Percentiles rank a stretch among this genome's conserved stretches.
Evolutionary conservation across 305 asterid species (phyloP).

Genomic region (Ilex paraguariensis): DNA sequence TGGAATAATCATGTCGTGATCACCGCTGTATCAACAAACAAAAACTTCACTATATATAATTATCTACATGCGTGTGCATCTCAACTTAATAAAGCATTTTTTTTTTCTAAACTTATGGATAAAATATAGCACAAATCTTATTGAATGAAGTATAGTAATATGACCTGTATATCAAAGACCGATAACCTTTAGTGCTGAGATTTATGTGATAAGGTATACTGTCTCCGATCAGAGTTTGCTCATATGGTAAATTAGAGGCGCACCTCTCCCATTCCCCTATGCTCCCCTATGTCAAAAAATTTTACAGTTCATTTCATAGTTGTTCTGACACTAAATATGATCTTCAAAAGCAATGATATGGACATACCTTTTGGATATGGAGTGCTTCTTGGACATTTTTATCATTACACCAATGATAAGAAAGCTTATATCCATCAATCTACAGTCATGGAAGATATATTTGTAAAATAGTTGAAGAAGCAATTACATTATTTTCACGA

Average conservation of each 20-base stretch:
- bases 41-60: neutral
- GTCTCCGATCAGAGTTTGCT: neutral
- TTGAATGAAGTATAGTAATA: neutral
- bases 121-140: too few relatives aligned
- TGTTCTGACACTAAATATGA: too few relatives aligned
- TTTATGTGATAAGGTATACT: conserved; percentile 10
- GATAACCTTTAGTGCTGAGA: conserved; percentile 14
- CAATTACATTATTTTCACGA: too few relatives aligned
- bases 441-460: neutral
- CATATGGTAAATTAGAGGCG: conserved; percentile 1
- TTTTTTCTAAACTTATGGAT: too few relatives aligned
- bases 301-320: too few relatives aligned
- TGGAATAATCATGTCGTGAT: conserved; percentile 8
- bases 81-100: too few relatives aligned
- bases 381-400: conserved; percentile 15
- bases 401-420: conserved; percentile 10
- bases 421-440: conserved; percentile 10
- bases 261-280: conserved; percentile 11
- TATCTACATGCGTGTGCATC: too few relatives aligned
- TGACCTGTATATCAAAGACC: conserved; percentile 18
- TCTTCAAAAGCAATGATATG: neutral
- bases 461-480: too few relatives aligned
- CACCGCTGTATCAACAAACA: conserved; percentile 1
- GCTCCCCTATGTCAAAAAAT: conserved; percentile 4
- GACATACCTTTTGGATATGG: conserved; percentile 9